Conservation (phyloP, 1,139 yeast genomes). For the Candida glucosophila region DNA sequence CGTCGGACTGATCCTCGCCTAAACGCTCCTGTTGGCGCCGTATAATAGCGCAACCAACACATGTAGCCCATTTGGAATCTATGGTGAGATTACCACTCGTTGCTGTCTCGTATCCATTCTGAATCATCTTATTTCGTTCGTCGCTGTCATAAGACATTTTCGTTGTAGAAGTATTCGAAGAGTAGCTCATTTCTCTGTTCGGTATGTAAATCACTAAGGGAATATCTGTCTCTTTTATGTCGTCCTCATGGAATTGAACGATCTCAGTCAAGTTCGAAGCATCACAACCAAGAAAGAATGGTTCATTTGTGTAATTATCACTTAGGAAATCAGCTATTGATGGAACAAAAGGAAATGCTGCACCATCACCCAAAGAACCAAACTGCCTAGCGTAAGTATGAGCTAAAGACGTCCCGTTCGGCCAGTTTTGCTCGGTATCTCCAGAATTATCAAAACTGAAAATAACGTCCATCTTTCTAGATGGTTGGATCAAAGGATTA, state of each 20-base stretch:
- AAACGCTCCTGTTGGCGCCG: slow-evolving; percentile 35
- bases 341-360: slow-evolving; percentile 36
- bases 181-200: slow-evolving; percentile 22
- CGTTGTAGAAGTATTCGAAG: slow-evolving; percentile 31
- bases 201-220: slow-evolving; percentile 34
- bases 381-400: slow-evolving; percentile 46
- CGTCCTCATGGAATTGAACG: slow-evolving; percentile 19
- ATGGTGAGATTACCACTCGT: slow-evolving; percentile 27
- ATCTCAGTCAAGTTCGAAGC: slow-evolving; percentile 21
- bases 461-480: slow-evolving; percentile 67
- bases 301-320: slow-evolving; percentile 19
- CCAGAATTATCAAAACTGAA: slow-evolving; percentile 85
- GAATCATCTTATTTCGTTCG: slow-evolving; percentile 22
- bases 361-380: slow-evolving; percentile 28
- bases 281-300: slow-evolving; percentile 37
- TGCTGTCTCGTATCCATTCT: slow-evolving; percentile 33
- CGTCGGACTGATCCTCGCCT: slow-evolving; percentile 27
- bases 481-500: slow-evolving; percentile 63
- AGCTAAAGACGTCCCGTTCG: slow-evolving; percentile 66
- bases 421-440: slow-evolving; percentile 63
- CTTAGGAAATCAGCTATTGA: slow-evolving; percentile 19
- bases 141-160: slow-evolving; percentile 30
- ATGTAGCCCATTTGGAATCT: slow-evolving; percentile 30
- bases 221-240: slow-evolving; percentile 20
- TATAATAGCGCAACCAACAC: slow-evolving; percentile 41